Percentiles rank a stretch among this genome's conserved stretches.
Conservation (phyloP, 2,329 filamentous ascomycete species). For the Fusarium sp. region DNA sequence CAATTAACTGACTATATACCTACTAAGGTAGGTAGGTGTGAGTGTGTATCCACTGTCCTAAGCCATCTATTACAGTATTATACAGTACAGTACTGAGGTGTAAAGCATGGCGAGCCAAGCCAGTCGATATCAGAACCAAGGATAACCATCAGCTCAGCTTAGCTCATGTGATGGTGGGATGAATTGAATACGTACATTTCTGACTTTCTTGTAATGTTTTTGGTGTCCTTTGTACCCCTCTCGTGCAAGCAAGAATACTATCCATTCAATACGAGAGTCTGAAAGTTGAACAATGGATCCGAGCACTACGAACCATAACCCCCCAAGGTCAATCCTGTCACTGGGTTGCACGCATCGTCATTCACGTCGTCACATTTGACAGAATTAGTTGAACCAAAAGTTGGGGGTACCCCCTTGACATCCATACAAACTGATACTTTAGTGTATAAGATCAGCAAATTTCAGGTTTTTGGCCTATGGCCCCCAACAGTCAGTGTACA, state of each 20-base stretch:
- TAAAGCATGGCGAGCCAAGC: slow-evolving; percentile 2
- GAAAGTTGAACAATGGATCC: not conserved
- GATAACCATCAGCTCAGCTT: slow-evolving; percentile 11
- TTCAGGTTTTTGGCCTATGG: slow-evolving; percentile 19
- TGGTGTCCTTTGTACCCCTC: slow-evolving; percentile 1
- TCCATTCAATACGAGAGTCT: not conserved
- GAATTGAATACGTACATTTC: too few relatives aligned
- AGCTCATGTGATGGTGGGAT: slow-evolving; percentile 30
- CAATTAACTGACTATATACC: not conserved
- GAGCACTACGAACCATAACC: not conserved
- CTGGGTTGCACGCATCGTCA: slow-evolving; percentile 30
- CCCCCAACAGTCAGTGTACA: slow-evolving; percentile 22
- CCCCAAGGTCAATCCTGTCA: not conserved
- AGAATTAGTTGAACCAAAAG: not conserved
- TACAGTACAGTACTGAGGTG: too few relatives aligned
- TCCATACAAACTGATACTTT: too few relatives aligned
- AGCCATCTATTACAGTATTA: too few relatives aligned
- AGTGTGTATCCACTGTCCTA: not conserved
- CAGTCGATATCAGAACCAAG: slow-evolving; percentile 2
- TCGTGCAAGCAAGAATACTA: slow-evolving; percentile 3
- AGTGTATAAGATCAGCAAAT: not conserved
- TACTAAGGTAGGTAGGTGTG: not conserved
- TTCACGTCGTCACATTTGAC: slow-evolving; percentile 18
- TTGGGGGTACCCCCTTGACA: too few relatives aligned
- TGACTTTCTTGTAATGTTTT: not conserved